These are phyloP conservation scores for Cichorium intybus DNA, from an alignment of 140 eudicot species.

Conservation along the genomic window DNA sequence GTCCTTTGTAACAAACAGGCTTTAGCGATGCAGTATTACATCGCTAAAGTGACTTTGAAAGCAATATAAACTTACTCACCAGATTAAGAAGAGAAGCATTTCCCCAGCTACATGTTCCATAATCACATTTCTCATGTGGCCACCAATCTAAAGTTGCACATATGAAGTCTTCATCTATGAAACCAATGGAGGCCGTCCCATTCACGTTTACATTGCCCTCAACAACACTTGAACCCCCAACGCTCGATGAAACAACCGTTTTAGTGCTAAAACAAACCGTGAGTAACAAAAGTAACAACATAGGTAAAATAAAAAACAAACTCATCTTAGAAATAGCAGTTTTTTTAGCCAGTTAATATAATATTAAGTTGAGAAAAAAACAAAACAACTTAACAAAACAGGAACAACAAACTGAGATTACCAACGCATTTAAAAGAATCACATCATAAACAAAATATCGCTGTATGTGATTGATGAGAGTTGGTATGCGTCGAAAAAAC, in stretches of 20 bases:
- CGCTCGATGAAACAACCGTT: not conserved
- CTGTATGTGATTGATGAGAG: slow-evolving; percentile 5
- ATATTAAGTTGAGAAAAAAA: not conserved
- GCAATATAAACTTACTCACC: slow-evolving; percentile 20
- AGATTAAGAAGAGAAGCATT: slow-evolving; percentile 46
- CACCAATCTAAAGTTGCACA: slow-evolving; percentile 83
- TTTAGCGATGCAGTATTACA: no score
- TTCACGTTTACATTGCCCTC: slow-evolving; percentile 17
- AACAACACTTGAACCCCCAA: not conserved
- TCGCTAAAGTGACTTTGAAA: no score
- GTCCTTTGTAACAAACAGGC: no score
- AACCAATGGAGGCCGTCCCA: slow-evolving; percentile 24
- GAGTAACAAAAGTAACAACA: slow-evolving; percentile 13
- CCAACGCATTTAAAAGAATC: not conserved
- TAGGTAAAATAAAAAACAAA: slow-evolving; percentile 4
- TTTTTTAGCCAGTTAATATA: not conserved
- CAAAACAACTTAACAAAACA: not conserved
- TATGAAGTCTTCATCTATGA: slow-evolving; percentile 38
- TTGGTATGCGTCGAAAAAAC: slow-evolving; percentile 14
- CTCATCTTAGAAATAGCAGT: slow-evolving; percentile 12
- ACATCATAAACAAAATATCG: not conserved
- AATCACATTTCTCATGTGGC: slow-evolving; percentile 63
- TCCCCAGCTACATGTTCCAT: slow-evolving; percentile 64
- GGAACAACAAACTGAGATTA: slow-evolving; percentile 1
- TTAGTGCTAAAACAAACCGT: slow-evolving; percentile 3